Evolutionary conservation across 345 rosid species (phyloP).

Genomic region (Citrus maxima): DNA sequence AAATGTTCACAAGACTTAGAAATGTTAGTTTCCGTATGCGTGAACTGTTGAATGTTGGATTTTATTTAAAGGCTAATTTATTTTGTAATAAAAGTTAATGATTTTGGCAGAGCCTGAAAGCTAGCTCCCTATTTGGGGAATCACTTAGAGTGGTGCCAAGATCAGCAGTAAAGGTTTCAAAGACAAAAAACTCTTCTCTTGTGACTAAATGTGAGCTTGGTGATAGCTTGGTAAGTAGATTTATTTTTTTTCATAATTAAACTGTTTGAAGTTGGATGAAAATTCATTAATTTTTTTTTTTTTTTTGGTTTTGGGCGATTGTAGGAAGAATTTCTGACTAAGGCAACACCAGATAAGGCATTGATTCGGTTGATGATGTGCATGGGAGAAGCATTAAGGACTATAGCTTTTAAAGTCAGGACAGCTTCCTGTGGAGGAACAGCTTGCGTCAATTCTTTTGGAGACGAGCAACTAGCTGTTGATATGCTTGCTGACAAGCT

Average conservation of each 20-base stretch:
- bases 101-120: constrained; percentile 35
- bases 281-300: background rate
- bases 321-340: constrained; percentile 87
- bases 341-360: constrained; percentile 84
- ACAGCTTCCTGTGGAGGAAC: constrained; percentile 99
- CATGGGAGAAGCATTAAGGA: constrained; percentile 96
- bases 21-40: background rate
- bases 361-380: constrained; percentile 68
- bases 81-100: background rate
- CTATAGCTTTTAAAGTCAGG: constrained; percentile 85
- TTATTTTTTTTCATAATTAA: background rate
- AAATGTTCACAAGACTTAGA: background rate
- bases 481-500: constrained; percentile 94
- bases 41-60: background rate
- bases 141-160: constrained; percentile 52
- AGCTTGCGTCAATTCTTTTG: constrained; percentile 87
- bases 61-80: background rate
- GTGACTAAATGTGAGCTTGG: constrained; percentile 88
- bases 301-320: background rate
- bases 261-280: background rate
- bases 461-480: constrained; percentile 97
- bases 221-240: constrained; percentile 70
- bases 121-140: constrained; percentile 72
- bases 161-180: constrained; percentile 47
- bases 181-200: constrained; percentile 44